phyloP scores from a whole-genome alignment of 768 basidiomycete species.

The Tulasnella sp. region DNA sequence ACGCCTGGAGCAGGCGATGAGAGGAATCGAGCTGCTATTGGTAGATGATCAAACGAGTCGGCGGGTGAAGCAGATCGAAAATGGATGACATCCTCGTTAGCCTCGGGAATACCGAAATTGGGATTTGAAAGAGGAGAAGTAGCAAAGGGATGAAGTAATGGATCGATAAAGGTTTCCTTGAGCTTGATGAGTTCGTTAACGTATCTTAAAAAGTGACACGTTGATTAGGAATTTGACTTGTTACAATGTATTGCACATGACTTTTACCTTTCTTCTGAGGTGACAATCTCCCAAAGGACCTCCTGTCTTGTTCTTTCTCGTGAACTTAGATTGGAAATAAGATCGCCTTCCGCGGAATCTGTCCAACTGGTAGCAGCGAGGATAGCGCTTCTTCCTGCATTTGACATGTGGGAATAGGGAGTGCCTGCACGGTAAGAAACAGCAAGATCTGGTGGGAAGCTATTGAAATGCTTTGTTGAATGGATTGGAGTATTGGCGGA shows the following conservation, averaged over 20 bases:
- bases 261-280: constrained; percentile 91
- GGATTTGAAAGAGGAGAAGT: constrained; percentile 30
- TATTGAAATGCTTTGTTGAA: background rate
- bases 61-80: constrained; percentile 41
- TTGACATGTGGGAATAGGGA: constrained; percentile 69
- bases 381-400: constrained; percentile 52
- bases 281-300: constrained; percentile 92
- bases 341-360: constrained; percentile 85
- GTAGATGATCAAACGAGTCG: constrained; percentile 62
- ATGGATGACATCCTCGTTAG: constrained; percentile 46
- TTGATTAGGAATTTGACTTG: background rate
- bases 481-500: background rate
- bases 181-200: constrained; percentile 80
- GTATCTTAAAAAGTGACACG: constrained; percentile 44
- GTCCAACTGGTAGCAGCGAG: constrained; percentile 46
- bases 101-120: background rate
- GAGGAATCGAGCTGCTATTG: constrained; percentile 88
- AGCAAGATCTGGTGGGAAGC: constrained; percentile 5
- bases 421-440: constrained; percentile 62
- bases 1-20: constrained; percentile 26
- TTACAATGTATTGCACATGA: no score
- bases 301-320: constrained; percentile 92
- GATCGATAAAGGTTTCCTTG: constrained; percentile 87
- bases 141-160: constrained; percentile 74
- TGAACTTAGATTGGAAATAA: constrained; percentile 84